phyloP scores from a whole-genome alignment of 306 rosid genomes.

The Rosa lucieae region DNA sequence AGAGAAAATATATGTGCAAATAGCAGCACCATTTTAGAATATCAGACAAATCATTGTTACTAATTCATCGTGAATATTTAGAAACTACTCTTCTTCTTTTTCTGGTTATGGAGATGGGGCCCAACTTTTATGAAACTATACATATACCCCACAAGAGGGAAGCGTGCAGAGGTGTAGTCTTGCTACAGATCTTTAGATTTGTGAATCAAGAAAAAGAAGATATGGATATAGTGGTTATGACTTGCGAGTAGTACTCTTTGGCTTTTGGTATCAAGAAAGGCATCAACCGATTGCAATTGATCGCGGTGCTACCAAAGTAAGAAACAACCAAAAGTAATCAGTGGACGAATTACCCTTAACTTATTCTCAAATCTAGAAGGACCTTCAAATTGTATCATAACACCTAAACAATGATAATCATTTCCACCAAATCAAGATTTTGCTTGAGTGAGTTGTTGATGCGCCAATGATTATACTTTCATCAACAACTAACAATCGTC shows the following conservation, averaged over 20 bases:
- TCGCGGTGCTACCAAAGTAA: constrained; percentile 3
- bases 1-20: too few relatives aligned
- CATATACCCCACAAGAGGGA: constrained; percentile 19
- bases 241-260: neutral
- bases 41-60: neutral
- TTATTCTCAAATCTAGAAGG: neutral
- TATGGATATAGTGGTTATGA: neutral
- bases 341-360: neutral
- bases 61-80: too few relatives aligned
- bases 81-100: too few relatives aligned
- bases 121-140: neutral
- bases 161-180: neutral
- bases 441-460: neutral
- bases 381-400: neutral
- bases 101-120: neutral
- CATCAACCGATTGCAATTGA: constrained; percentile 2
- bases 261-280: constrained; percentile 19
- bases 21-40: too few relatives aligned
- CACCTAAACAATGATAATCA: neutral
- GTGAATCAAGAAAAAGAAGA: constrained; percentile 6
- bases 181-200: neutral
- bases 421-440: neutral
- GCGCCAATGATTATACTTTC: neutral
- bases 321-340: neutral
- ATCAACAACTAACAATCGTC: neutral